A percentile compares a stretch with the other conserved stretches of the same genome.
Evolutionary conservation across 768 basidiomycete species (phyloP).

Genomic region (Mrakia frigida): DNA sequence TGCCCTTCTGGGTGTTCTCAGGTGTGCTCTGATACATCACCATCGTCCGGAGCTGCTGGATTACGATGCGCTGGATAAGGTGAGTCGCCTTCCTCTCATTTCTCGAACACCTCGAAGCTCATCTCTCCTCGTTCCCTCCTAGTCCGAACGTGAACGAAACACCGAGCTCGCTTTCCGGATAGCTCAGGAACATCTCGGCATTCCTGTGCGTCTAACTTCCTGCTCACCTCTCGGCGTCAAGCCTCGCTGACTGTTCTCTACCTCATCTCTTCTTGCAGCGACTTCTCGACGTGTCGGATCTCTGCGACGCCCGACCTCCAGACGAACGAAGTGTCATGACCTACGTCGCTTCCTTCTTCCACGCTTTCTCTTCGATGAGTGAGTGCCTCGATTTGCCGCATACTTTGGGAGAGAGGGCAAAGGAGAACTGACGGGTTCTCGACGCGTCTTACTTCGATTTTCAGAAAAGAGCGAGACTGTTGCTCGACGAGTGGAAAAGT

Average conservation of each 20-base stretch:
- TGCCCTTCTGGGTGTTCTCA: conserved; percentile 42
- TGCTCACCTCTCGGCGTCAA: conserved; percentile 8
- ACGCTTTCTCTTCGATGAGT: conserved; percentile 98
- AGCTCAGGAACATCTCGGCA: conserved; percentile 80
- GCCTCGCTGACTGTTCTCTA: conserved; percentile 21
- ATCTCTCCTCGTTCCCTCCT: background rate
- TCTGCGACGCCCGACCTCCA: conserved; percentile 78
- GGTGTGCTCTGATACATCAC: conserved; percentile 94
- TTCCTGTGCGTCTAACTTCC: conserved; percentile 61
- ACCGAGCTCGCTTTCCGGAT: conserved; percentile 81
- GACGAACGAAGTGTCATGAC: conserved; percentile 70
- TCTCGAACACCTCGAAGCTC: conserved; percentile 4
- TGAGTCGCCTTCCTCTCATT: conserved; percentile 37
- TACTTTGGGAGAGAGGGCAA: background rate
- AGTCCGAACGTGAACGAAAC: conserved; percentile 75
- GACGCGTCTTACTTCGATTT: background rate
- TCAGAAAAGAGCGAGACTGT: conserved; percentile 92
- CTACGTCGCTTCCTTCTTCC: conserved; percentile 85
- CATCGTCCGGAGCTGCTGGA: conserved; percentile 94
- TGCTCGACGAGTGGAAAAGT: conserved; percentile 87
- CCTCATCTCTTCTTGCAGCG: conserved; percentile 51
- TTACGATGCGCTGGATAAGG: conserved; percentile 80
- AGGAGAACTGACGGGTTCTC: conserved; percentile 11
- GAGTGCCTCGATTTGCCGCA: conserved; percentile 35
- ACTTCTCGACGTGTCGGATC: conserved; percentile 91